Evolutionary conservation across 805 yeast species (phyloP).

Genomic region (Lachancea kluyveri): DNA sequence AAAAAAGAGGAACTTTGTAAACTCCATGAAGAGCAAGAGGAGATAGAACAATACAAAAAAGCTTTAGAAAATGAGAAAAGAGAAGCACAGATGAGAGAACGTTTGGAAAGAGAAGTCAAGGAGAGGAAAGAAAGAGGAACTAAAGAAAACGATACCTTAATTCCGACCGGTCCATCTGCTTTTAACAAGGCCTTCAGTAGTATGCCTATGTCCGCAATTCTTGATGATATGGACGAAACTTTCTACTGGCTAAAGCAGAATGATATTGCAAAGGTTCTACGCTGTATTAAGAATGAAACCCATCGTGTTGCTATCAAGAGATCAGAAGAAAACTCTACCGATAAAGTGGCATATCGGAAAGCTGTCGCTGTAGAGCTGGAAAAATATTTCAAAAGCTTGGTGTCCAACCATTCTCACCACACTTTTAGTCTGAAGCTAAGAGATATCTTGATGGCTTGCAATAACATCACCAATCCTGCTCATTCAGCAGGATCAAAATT

Average conservation of each 20-base stretch:
- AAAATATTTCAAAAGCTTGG: slow-evolving; percentile 13
- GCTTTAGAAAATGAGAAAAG: slow-evolving; percentile 15
- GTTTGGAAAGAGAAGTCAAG: slow-evolving; percentile 4
- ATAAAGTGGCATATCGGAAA: slow-evolving; percentile 1
- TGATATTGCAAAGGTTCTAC: slow-evolving; percentile 11
- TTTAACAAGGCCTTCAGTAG: slow-evolving; percentile 3
- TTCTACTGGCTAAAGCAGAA: slow-evolving; percentile 12
- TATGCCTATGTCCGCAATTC: slow-evolving; percentile 16
- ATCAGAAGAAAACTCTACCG: slow-evolving; percentile 4
- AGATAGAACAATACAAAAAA: slow-evolving; percentile 19
- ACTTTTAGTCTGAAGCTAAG: slow-evolving; percentile 3
- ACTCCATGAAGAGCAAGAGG: slow-evolving; percentile 16
- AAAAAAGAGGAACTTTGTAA: slow-evolving; percentile 12
- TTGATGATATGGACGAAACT: slow-evolving; percentile 19
- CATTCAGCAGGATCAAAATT: too few species aligned
- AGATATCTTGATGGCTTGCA: slow-evolving; percentile 4
- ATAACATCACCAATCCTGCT: slow-evolving; percentile 4
- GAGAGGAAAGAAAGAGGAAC: slow-evolving; percentile 10
- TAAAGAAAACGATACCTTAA: slow-evolving; percentile 2
- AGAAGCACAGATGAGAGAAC: slow-evolving; percentile 4
- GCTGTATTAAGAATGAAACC: slow-evolving; percentile 12
- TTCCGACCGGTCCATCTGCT: slow-evolving; percentile 6
- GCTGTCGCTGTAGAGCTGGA: slow-evolving; percentile 7
- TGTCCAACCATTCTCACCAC: slow-evolving; percentile 7
- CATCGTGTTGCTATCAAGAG: slow-evolving; percentile 4